Base-by-base conservation (phyloP, 1,139 yeast species). In the Zygoascus meyerae region DNA sequence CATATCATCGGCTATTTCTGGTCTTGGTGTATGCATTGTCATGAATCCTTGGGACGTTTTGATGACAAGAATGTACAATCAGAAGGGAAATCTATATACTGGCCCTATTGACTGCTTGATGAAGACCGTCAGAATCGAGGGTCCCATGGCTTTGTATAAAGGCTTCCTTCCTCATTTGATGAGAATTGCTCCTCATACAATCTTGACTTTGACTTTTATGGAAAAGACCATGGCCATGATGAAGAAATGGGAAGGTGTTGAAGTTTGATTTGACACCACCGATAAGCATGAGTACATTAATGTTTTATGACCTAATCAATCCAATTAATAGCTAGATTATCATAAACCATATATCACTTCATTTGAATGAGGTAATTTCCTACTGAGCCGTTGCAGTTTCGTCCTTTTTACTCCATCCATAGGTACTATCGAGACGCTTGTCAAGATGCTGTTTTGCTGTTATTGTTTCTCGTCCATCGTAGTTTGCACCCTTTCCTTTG, bases 21-120 rank as follows among this genome's bases (percentile, higher is more conserved):
- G 98, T 40, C 67, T 89, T 44, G 97, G 95, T 54, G 97, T 92
- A 29, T 92, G 95, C 46, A 73, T 90, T 32, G 96, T 86, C 34
- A 90, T 94, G 97, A 90, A 89, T 64, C 97, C 97, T 14, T 87
- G 95, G 81, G 98, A 92, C 65, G 97, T 92, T 46, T 78, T 92
- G 47, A 73, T 92, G 68, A 92, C 98, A 1, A 77, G 98, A 69
- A 83, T 94, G 66, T 92, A 90, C 69, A 92, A 92, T 67, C 97
- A 92, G 65, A 86, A 83, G 67, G 96, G 96, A 34, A 77, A 86
- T 59, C 75, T 85, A 49, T 92, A 92, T 69, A 75, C 71, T 50
- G 95, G 95, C 3, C 95, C 96, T 1, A 59, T 89, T 17, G 98
- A 92, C 66, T 92, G 98, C 70, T 72, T 89, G 50, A 62, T 78